Conservation (phyloP, 352 stramenopile species). For the Pythium aristosporum region DNA sequence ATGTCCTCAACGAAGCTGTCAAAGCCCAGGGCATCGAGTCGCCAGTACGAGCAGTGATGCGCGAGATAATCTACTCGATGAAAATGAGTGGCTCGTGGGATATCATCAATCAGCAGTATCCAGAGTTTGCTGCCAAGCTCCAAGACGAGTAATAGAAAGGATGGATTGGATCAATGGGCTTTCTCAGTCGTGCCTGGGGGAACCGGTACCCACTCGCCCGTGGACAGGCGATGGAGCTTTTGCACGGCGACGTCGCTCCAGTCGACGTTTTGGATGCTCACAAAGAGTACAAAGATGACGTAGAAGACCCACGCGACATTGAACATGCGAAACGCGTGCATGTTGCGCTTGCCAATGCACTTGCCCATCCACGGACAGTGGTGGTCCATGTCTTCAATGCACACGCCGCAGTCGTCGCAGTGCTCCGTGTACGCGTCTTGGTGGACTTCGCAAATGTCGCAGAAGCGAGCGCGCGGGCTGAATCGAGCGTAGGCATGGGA, state of each 20-base stretch:
- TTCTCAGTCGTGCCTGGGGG: slow-evolving; percentile 10
- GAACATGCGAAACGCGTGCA: slow-evolving; percentile 90
- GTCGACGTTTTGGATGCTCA: slow-evolving; percentile 57
- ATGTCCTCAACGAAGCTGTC: slow-evolving; percentile 15
- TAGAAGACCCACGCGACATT: slow-evolving; percentile 82
- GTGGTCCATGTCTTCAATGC: slow-evolving; percentile 87
- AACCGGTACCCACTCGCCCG: slow-evolving; percentile 29
- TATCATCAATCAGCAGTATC: background rate
- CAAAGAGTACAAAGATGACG: slow-evolving; percentile 72
- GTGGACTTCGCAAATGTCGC: slow-evolving; percentile 66
- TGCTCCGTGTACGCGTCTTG: slow-evolving; percentile 75
- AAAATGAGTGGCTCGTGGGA: slow-evolving; percentile 12
- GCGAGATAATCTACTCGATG: slow-evolving; percentile 10
- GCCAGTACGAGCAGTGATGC: background rate
- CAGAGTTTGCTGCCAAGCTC: slow-evolving; percentile 14
- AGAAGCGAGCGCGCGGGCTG: slow-evolving; percentile 41
- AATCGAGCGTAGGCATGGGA: slow-evolving; percentile 14
- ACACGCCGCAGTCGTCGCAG: slow-evolving; percentile 93
- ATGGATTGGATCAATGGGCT: slow-evolving; percentile 5
- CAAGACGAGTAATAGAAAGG: background rate
- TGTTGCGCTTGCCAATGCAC: slow-evolving; percentile 91
- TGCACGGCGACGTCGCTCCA: slow-evolving; percentile 42
- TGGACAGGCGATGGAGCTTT: slow-evolving; percentile 33
- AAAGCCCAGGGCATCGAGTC: background rate
- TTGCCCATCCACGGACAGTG: slow-evolving; percentile 95